A percentile compares a stretch with the other conserved stretches of the same genome.
These are phyloP conservation scores for Porphyrellus cyaneotinctus DNA, from an alignment of 768 basidiomycete species.

Conservation along the genomic window DNA sequence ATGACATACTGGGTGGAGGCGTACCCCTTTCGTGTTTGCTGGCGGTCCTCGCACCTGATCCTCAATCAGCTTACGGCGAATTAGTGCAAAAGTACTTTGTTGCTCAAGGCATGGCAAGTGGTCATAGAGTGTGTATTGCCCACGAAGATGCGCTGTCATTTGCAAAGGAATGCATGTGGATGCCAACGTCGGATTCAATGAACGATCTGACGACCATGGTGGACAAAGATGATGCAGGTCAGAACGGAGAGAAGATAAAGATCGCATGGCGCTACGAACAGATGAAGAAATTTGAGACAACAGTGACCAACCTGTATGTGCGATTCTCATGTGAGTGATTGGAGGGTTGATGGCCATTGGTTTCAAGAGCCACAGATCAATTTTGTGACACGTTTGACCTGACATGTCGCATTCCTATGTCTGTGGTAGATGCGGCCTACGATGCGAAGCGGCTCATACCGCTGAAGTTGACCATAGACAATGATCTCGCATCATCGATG, in stretches of 20 bases:
- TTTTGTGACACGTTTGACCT: slow-evolving; percentile 75
- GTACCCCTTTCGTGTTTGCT: slow-evolving; percentile 77
- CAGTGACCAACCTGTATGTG: slow-evolving; percentile 56
- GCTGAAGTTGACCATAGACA: slow-evolving; percentile 18
- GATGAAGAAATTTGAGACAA: slow-evolving; percentile 91
- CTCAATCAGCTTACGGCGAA: slow-evolving; percentile 80
- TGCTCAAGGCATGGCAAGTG: slow-evolving; percentile 76
- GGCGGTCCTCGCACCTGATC: slow-evolving; percentile 76
- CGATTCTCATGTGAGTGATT: slow-evolving; percentile 16
- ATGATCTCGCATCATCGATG: slow-evolving; percentile 18
- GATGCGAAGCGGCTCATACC: slow-evolving; percentile 37
- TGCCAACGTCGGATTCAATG: slow-evolving; percentile 31
- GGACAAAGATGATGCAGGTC: slow-evolving; percentile 35
- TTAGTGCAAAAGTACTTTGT: slow-evolving; percentile 86
- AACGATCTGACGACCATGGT: slow-evolving; percentile 7
- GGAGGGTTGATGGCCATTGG: slow-evolving; percentile 10
- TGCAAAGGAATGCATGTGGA: slow-evolving; percentile 80
- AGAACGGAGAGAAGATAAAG: slow-evolving; percentile 64
- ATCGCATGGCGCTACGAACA: slow-evolving; percentile 98
- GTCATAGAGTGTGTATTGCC: slow-evolving; percentile 67
- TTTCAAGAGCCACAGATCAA: slow-evolving; percentile 46
- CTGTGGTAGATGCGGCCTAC: slow-evolving; percentile 44
- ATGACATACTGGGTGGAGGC: slow-evolving; percentile 93
- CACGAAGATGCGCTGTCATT: slow-evolving; percentile 56
- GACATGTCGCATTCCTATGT: slow-evolving; percentile 53